Evolutionary conservation across 129 eudicot species (phyloP).

Genomic region (Flaveria brownii): DNA sequence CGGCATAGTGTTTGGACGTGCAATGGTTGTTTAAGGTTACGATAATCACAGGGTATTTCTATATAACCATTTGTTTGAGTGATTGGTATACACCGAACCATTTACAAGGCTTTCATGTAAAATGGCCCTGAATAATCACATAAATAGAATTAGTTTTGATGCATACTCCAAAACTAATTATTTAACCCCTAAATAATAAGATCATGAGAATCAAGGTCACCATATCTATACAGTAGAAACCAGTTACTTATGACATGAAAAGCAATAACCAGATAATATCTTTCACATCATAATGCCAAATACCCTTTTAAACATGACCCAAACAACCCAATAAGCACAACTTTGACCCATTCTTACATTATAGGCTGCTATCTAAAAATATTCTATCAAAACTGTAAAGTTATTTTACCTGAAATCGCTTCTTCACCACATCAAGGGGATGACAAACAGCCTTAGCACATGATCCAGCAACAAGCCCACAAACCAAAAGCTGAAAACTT

Average conservation of each 20-base stretch:
- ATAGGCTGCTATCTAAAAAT: neutral
- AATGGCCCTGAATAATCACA: neutral
- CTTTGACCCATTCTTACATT: neutral
- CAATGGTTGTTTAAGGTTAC: neutral
- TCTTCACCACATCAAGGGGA: constrained; percentile 95
- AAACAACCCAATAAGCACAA: neutral
- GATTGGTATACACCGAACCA: neutral
- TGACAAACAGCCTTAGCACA: constrained; percentile 92
- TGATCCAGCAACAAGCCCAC: constrained; percentile 91
- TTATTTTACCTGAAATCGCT: constrained; percentile 81
- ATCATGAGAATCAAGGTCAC: neutral
- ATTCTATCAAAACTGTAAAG: neutral
- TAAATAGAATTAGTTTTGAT: neutral
- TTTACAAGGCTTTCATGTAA: neutral
- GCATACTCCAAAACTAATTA: neutral
- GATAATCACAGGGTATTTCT: neutral
- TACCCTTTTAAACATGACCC: neutral
- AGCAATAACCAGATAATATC: neutral
- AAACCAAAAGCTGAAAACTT: constrained; percentile 83
- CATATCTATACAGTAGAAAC: neutral
- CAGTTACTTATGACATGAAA: neutral
- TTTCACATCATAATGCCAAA: neutral
- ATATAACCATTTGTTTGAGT: neutral
- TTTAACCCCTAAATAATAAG: neutral
- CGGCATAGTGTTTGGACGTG: neutral